Conservation (phyloP, 352 stramenopile genomes). For the Aphanomyces cochlioides region DNA sequence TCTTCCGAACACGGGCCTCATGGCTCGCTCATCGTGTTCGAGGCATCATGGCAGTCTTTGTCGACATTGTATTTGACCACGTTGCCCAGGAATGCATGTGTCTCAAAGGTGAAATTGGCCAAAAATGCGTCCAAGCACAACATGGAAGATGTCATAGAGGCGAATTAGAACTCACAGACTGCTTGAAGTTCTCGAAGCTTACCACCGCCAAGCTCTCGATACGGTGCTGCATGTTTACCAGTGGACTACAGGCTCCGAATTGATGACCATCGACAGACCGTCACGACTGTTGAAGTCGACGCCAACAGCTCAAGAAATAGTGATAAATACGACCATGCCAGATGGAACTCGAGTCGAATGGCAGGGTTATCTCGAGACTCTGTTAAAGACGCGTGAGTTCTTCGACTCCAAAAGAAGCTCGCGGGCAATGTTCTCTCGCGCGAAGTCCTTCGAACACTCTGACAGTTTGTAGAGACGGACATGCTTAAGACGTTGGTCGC, state of each 20-base stretch:
- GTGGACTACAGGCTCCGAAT: conserved; percentile 16
- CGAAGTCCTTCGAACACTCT: conserved; percentile 11
- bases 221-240: not conserved
- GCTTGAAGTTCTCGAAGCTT: not conserved
- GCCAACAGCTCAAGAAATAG: not conserved
- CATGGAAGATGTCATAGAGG: conserved; percentile 12
- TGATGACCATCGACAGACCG: conserved; percentile 3
- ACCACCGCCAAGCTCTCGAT: not conserved
- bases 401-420: conserved; percentile 14
- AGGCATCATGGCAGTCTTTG: too few relatives aligned
- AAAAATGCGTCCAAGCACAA: not conserved
- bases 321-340: not conserved
- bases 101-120: not conserved
- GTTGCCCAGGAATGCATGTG: too few relatives aligned
- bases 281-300: not conserved
- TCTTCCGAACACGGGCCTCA: too few relatives aligned
- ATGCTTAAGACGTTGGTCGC: not conserved
- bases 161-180: not conserved
- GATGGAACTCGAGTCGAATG: conserved; percentile 2
- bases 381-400: conserved; percentile 11
- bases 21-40: too few relatives aligned
- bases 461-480: not conserved
- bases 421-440: conserved; percentile 12
- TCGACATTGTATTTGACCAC: too few relatives aligned
- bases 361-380: conserved; percentile 1